phyloP scores from a whole-genome alignment of 352 stramenopile genomes.

The Halophytophthora batemanensis region DNA sequence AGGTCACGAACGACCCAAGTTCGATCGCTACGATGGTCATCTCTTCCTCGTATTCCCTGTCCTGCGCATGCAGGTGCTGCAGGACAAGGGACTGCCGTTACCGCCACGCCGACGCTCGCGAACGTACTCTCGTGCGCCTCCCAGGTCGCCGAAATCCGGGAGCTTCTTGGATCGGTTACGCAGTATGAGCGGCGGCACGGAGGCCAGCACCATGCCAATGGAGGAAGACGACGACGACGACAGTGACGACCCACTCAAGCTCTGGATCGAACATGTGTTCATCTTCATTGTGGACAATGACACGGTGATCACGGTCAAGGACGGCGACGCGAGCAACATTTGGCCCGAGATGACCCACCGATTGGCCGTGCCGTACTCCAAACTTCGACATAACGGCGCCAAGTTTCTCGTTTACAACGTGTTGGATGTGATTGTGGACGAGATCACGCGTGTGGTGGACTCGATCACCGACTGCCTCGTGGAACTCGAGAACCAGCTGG shows the following conservation, averaged over 20 bases:
- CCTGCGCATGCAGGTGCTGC: conserved; percentile 62
- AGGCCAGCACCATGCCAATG: conserved; percentile 4
- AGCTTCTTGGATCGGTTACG: conserved; percentile 18
- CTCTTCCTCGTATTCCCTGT: conserved; percentile 84
- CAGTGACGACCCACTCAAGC: conserved; percentile 61
- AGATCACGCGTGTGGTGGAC: conserved; percentile 75
- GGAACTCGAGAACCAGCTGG: conserved; percentile 72
- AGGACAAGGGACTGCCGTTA: conserved; percentile 30
- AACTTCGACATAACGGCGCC: conserved; percentile 84
- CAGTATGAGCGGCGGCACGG: conserved; percentile 14
- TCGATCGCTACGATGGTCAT: conserved; percentile 83
- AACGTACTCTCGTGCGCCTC: conserved; percentile 7
- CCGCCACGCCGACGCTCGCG: conserved; percentile 29
- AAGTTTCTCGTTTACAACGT: conserved; percentile 87
- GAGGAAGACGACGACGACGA: conserved; percentile 29
- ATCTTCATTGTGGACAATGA: conserved; percentile 83
- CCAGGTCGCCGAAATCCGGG: background rate
- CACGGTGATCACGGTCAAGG: conserved; percentile 85
- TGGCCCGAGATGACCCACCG: conserved; percentile 72
- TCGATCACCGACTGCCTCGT: conserved; percentile 75
- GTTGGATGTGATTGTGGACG: conserved; percentile 86
- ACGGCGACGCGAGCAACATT: conserved; percentile 61
- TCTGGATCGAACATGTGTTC: conserved; percentile 80
- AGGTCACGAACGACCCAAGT: conserved; percentile 83
- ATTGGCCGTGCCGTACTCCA: conserved; percentile 83